Percentiles rank a stretch among this genome's conserved stretches.
phyloP scores from a whole-genome alignment of 805 yeast species.

The Ogataea wickerhamii region DNA sequence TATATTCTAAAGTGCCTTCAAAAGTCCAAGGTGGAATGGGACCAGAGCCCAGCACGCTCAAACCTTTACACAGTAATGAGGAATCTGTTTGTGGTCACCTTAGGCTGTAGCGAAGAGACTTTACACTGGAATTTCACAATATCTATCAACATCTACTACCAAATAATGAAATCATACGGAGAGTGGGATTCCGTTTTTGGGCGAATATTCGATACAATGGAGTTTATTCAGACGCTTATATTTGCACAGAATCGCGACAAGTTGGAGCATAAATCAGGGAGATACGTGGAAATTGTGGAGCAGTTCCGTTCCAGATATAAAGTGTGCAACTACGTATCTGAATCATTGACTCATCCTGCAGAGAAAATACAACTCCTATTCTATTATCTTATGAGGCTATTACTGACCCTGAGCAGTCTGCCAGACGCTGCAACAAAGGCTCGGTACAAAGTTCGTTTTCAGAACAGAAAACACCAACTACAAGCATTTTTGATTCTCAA shows the following conservation, averaged over 20 bases:
- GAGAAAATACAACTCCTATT: slow-evolving; percentile 13
- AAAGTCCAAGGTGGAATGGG: slow-evolving; percentile 4
- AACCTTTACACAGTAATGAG: slow-evolving; percentile 3
- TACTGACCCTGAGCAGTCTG: slow-evolving; percentile 1
- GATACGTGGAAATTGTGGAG: slow-evolving; percentile 14
- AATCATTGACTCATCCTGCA: slow-evolving; percentile 5
- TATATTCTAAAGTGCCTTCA: slow-evolving; percentile 6
- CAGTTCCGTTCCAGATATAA: slow-evolving; percentile 5
- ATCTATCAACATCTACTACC: slow-evolving; percentile 6
- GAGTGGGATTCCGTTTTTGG: slow-evolving; percentile 5
- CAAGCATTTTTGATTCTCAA: slow-evolving; percentile 18
- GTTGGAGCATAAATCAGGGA: slow-evolving; percentile 1
- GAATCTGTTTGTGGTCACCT: slow-evolving; percentile 5
- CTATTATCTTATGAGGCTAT: slow-evolving; percentile 10
- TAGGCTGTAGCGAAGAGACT: slow-evolving; percentile 2
- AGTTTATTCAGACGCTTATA: slow-evolving; percentile 14
- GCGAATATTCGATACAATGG: slow-evolving; percentile 9
- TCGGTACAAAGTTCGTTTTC: slow-evolving; percentile 2
- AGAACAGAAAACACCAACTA: slow-evolving; percentile 8
- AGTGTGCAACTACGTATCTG: slow-evolving; percentile 3
- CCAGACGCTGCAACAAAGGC: slow-evolving; percentile 8
- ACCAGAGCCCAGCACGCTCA: slow-evolving; percentile 6
- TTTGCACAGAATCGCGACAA: slow-evolving; percentile 6
- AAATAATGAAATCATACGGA: slow-evolving; percentile 4
- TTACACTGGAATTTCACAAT: slow-evolving; percentile 10